phyloP scores from a whole-genome alignment of 345 rosid genomes.

The Tarenaya hassleriana region DNA sequence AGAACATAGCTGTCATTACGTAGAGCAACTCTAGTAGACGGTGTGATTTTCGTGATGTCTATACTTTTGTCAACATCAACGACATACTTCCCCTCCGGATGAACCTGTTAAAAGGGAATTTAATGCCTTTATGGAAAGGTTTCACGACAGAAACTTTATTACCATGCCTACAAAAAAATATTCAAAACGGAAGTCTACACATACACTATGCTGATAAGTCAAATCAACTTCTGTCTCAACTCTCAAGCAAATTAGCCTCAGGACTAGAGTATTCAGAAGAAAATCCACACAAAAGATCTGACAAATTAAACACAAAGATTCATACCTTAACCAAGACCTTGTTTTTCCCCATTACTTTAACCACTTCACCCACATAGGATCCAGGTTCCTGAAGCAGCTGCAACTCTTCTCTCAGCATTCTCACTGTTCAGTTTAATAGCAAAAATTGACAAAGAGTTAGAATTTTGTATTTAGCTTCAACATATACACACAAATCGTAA shows the following conservation, averaged over 20 bases:
- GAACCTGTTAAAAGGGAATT: constrained; percentile 50
- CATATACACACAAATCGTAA: background rate
- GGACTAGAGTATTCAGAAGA: too few relatives aligned
- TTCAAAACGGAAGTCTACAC: too few relatives aligned
- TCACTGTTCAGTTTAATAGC: constrained; percentile 36
- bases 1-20: constrained; percentile 98
- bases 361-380: constrained; percentile 98
- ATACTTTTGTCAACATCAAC: constrained; percentile 92
- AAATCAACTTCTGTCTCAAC: background rate
- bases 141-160: too few relatives aligned
- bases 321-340: constrained; percentile 90
- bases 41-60: constrained; percentile 86
- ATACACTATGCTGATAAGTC: background rate
- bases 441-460: constrained; percentile 17
- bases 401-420: constrained; percentile 94
- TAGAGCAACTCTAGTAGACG: constrained; percentile 95
- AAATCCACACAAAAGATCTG: background rate
- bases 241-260: too few relatives aligned
- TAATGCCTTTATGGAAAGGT: background rate
- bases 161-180: background rate
- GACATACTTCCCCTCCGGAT: constrained; percentile 97
- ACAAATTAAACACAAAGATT: background rate
- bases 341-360: constrained; percentile 98
- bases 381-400: constrained; percentile 99
- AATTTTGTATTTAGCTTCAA: background rate